These are phyloP conservation scores for Trichoderma sp. DNA, from an alignment of 2,329 filamentous ascomycete genomes.

Conservation along the genomic window DNA sequence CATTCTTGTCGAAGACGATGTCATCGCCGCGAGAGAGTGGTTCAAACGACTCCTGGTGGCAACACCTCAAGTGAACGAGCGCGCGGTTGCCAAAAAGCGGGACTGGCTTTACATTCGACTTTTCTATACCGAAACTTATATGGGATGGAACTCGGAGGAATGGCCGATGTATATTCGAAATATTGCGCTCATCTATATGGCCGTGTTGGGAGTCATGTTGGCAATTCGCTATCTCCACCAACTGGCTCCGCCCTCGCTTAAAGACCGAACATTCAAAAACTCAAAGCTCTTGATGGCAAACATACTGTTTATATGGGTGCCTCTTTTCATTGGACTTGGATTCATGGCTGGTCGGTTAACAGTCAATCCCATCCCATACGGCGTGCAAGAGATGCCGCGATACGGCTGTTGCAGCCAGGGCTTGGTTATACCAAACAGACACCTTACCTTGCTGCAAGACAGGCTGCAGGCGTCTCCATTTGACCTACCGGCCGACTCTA, in stretches of 20 bases:
- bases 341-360: slow-evolving; percentile 34
- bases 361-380: slow-evolving; percentile 27
- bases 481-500: slow-evolving; percentile 32
- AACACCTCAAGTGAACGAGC: slow-evolving; percentile 28
- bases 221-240: slow-evolving; percentile 13
- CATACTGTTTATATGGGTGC: slow-evolving; percentile 29
- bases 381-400: slow-evolving; percentile 36
- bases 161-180: slow-evolving; percentile 31
- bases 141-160: slow-evolving; percentile 40
- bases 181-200: slow-evolving; percentile 28
- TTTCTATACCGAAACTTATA: slow-evolving; percentile 38
- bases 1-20: slow-evolving; percentile 37
- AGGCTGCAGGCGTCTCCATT: slow-evolving; percentile 26
- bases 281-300: slow-evolving; percentile 9
- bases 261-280: slow-evolving; percentile 3
- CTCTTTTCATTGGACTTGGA: slow-evolving; percentile 29
- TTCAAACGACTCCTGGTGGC: slow-evolving; percentile 28
- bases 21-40: slow-evolving; percentile 36
- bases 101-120: slow-evolving; percentile 38
- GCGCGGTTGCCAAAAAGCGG: neutral
- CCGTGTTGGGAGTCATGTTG: slow-evolving; percentile 22
- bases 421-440: slow-evolving; percentile 33
- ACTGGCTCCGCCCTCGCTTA: neutral
- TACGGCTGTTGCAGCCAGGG: slow-evolving; percentile 41
- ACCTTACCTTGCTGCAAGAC: slow-evolving; percentile 28